A percentile compares a stretch with the other conserved stretches of the same genome.
Conservation (phyloP, 2,329 filamentous ascomycete species). For the Biscogniauxia marginata region DNA sequence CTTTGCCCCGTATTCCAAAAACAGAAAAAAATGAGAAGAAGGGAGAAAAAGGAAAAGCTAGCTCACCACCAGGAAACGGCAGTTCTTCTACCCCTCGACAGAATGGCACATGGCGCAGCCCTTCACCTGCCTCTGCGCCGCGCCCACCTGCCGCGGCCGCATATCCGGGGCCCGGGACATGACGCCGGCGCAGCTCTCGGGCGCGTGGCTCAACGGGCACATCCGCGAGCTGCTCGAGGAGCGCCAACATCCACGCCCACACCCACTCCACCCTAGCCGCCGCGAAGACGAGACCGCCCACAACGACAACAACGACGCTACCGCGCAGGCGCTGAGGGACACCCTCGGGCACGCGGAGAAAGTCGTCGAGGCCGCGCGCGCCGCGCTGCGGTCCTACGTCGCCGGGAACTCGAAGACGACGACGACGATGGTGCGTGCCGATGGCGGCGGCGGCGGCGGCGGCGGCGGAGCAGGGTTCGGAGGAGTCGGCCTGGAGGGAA, state of each 20-base stretch:
- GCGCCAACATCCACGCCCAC: constrained; percentile 17
- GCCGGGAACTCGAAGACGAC: constrained; percentile 2
- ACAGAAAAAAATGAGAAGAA: not conserved
- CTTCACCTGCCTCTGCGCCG: constrained; percentile 64
- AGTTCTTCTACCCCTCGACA: constrained; percentile 75
- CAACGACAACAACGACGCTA: constrained; percentile 34
- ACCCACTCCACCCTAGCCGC: not conserved
- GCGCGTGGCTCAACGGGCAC: constrained; percentile 62
- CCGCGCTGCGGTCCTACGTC: constrained; percentile 42
- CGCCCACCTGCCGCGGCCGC: constrained; percentile 55
- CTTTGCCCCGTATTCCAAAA: constrained; percentile 10
- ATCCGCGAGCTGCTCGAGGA: constrained; percentile 56
- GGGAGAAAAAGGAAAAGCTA: not conserved
- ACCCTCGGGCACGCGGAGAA: constrained; percentile 47
- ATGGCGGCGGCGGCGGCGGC: not conserved
- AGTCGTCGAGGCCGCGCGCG: constrained; percentile 44
- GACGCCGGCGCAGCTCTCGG: constrained; percentile 49
- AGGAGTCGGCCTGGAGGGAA: constrained; percentile 17
- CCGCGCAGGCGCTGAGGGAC: constrained; percentile 41
- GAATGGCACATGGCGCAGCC: constrained; percentile 74
- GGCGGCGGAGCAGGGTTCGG: constrained; percentile 8
- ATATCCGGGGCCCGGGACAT: constrained; percentile 65
- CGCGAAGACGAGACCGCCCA: not conserved
- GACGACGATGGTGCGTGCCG: not conserved
- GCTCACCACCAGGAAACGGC: constrained; percentile 14